These are phyloP conservation scores for Primulina huaijiensis DNA, from an alignment of 257 asterid species.

Conservation along the genomic window DNA sequence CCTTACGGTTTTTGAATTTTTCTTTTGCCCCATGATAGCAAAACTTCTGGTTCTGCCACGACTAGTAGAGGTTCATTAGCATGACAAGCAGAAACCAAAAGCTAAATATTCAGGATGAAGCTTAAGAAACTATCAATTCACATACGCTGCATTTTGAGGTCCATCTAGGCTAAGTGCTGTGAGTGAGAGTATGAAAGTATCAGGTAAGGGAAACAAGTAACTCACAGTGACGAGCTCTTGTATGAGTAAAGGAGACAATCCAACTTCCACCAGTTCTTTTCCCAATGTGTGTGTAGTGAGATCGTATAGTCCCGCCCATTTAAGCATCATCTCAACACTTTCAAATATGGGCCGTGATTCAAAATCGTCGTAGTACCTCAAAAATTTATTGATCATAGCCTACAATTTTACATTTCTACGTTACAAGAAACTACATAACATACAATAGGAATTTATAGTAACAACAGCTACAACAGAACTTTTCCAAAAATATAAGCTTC, in stretches of 20 bases:
- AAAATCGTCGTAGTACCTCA: constrained; percentile 62
- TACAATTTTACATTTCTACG: constrained; percentile 31
- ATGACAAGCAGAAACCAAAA: constrained; percentile 6
- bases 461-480: background rate
- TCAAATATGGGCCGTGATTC: constrained; percentile 77
- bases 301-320: constrained; percentile 84
- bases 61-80: background rate
- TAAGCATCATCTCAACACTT: constrained; percentile 83
- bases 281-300: constrained; percentile 56
- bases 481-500: background rate
- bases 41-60: no score
- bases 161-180: background rate
- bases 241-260: constrained; percentile 59
- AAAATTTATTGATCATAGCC: constrained; percentile 51
- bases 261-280: constrained; percentile 54
- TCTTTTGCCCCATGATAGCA: background rate
- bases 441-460: constrained; percentile 12
- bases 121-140: background rate
- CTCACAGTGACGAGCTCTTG: constrained; percentile 88
- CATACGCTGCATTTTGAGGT: background rate
- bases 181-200: background rate
- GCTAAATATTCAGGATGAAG: background rate
- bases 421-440: constrained; percentile 18
- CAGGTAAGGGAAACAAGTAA: constrained; percentile 17
- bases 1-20: background rate